Evolutionary conservation across 352 stramenopile genomes (phyloP).

Genomic region (Peronosclerospora sorghi): DNA sequence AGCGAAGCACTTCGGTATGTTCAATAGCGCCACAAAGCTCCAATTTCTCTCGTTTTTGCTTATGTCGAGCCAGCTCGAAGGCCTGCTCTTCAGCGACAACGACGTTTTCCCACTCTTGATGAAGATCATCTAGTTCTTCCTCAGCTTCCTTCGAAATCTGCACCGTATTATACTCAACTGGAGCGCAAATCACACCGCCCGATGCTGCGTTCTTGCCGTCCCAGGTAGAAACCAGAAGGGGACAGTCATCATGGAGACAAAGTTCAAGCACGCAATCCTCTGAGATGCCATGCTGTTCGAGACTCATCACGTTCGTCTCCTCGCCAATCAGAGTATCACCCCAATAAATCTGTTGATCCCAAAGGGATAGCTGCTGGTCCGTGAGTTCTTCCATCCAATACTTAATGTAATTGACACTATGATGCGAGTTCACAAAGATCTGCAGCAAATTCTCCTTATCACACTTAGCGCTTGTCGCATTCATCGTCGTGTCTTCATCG

Average conservation of each 20-base stretch:
- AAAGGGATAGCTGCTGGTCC: constrained; percentile 69
- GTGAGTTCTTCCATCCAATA: constrained; percentile 74
- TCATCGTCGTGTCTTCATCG: constrained; percentile 13
- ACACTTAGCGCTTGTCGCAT: neutral
- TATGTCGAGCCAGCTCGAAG: constrained; percentile 34
- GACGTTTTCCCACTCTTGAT: constrained; percentile 57
- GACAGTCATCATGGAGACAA: constrained; percentile 66
- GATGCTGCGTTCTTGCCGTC: constrained; percentile 34
- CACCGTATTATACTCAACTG: constrained; percentile 63
- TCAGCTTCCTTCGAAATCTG: constrained; percentile 77
- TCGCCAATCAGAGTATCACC: constrained; percentile 67
- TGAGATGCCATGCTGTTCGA: constrained; percentile 60
- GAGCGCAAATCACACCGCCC: constrained; percentile 11
- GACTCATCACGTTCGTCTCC: constrained; percentile 56
- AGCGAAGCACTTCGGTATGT: constrained; percentile 56
- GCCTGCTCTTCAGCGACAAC: constrained; percentile 42
- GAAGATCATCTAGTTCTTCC: constrained; percentile 60
- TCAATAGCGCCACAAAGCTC: constrained; percentile 36
- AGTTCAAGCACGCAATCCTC: constrained; percentile 58
- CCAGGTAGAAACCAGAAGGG: constrained; percentile 55
- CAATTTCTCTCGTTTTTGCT: constrained; percentile 44
- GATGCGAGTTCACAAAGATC: constrained; percentile 45
- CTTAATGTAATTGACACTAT: constrained; percentile 78
- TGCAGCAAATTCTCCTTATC: constrained; percentile 30
- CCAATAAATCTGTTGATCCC: constrained; percentile 75